Evolutionary conservation across 106 monocot species (phyloP).

Genomic region (Allium sativum): DNA sequence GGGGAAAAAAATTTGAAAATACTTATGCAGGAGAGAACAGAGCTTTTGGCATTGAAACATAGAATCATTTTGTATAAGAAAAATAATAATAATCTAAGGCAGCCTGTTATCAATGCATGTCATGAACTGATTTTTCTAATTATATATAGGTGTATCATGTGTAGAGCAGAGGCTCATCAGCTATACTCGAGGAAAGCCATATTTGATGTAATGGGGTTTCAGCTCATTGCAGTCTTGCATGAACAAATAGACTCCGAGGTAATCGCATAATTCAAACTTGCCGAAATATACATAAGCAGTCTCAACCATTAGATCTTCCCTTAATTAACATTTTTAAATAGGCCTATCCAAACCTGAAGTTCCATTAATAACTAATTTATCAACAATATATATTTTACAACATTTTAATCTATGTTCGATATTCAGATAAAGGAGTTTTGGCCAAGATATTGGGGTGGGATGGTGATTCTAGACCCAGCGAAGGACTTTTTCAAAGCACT

Average conservation of each 20-base stretch:
- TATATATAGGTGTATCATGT: slow-evolving; percentile 30
- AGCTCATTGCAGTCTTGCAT: slow-evolving; percentile 29
- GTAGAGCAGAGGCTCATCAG: slow-evolving; percentile 38
- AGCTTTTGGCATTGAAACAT: too few relatives aligned
- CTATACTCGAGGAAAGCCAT: slow-evolving; percentile 30
- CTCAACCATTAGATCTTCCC: too few relatives aligned
- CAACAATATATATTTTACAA: too few relatives aligned
- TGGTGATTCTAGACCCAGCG: slow-evolving; percentile 22
- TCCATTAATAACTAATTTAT: too few relatives aligned
- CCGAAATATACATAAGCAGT: too few relatives aligned
- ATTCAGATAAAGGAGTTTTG: slow-evolving; percentile 36
- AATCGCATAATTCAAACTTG: neutral
- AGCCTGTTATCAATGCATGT: too few relatives aligned
- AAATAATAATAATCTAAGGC: too few relatives aligned
- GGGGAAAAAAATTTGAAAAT: too few relatives aligned
- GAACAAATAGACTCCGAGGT: slow-evolving; percentile 34
- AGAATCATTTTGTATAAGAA: too few relatives aligned
- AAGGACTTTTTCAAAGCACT: slow-evolving; percentile 32
- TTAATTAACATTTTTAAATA: too few relatives aligned
- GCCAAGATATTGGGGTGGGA: slow-evolving; percentile 36
- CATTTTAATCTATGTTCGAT: neutral
- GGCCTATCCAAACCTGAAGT: too few relatives aligned
- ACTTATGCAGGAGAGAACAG: too few relatives aligned
- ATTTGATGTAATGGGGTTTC: slow-evolving; percentile 35
- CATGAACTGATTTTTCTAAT: neutral